phyloP scores from a whole-genome alignment of 2,329 filamentous ascomycete genomes.

The Penicillium hordei region DNA sequence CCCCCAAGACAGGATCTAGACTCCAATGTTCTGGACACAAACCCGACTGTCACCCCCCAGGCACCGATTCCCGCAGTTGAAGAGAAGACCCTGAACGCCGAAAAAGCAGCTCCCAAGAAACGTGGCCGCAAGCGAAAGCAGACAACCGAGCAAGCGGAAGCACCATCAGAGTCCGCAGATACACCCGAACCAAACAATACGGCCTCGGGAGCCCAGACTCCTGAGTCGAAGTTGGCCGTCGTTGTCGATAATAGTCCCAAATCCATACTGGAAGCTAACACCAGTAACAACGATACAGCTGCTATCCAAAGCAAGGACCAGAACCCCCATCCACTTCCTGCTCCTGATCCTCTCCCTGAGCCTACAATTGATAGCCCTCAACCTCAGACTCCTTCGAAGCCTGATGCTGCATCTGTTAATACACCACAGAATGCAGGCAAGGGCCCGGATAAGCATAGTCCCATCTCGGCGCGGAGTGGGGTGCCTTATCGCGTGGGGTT shows the following conservation, averaged over 20 bases:
- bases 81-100: background rate
- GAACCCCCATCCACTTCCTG: slow-evolving; percentile 6
- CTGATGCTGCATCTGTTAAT: background rate
- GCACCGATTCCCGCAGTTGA: background rate
- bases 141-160: slow-evolving; percentile 24
- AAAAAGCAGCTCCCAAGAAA: slow-evolving; percentile 39
- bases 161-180: background rate
- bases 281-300: background rate
- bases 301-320: background rate
- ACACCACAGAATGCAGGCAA: slow-evolving; percentile 16
- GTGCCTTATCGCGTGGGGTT: slow-evolving; percentile 50
- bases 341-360: background rate
- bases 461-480: slow-evolving; percentile 40
- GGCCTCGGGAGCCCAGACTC: background rate
- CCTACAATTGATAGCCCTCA: slow-evolving; percentile 2
- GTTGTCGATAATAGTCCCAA: slow-evolving; percentile 3
- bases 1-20: background rate
- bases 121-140: slow-evolving; percentile 46
- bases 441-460: slow-evolving; percentile 43
- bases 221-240: background rate
- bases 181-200: background rate
- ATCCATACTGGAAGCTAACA: background rate
- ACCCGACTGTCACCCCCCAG: background rate
- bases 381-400: slow-evolving; percentile 10
- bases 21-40: background rate